phyloP scores from a whole-genome alignment of 1,284 basidiomycete genomes.

The Hortiboletus rubellus region DNA sequence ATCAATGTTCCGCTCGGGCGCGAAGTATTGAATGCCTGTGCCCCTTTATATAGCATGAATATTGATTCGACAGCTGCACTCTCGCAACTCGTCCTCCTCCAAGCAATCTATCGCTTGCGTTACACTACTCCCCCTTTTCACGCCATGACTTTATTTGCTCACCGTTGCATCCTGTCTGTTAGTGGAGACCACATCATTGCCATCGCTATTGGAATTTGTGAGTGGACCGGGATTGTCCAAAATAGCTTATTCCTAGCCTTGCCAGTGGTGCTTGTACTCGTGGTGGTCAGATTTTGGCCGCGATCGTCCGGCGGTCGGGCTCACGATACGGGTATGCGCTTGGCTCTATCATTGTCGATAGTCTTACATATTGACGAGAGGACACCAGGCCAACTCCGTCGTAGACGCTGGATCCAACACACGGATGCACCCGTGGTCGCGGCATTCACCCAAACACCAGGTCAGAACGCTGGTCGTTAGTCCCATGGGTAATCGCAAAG shows the following conservation, averaged over 20 bases:
- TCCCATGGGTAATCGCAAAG: not conserved
- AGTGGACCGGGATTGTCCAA: not conserved
- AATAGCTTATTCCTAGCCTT: not conserved
- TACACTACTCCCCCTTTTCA: not conserved
- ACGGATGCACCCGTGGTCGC: not conserved
- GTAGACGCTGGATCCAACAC: conserved; percentile 2
- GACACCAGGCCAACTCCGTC: not conserved
- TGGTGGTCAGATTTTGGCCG: not conserved
- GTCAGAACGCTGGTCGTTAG: not conserved
- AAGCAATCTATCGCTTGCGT: not conserved
- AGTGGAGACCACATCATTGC: not conserved
- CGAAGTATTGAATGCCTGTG: no score
- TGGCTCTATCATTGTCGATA: not conserved
- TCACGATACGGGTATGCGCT: not conserved
- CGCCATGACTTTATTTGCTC: conserved; percentile 4
- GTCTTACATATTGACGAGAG: not conserved
- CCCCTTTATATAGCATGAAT: not conserved
- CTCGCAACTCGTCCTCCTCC: not conserved
- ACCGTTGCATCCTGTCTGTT: not conserved
- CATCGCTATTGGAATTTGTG: conserved; percentile 5
- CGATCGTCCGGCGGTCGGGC: not conserved
- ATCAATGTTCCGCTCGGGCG: no score
- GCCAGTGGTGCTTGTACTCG: not conserved
- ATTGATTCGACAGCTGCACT: not conserved
- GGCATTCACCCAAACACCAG: not conserved